These are phyloP conservation scores for Phoma sp. DNA, from an alignment of 2,329 filamentous ascomycete species.

Conservation along the genomic window DNA sequence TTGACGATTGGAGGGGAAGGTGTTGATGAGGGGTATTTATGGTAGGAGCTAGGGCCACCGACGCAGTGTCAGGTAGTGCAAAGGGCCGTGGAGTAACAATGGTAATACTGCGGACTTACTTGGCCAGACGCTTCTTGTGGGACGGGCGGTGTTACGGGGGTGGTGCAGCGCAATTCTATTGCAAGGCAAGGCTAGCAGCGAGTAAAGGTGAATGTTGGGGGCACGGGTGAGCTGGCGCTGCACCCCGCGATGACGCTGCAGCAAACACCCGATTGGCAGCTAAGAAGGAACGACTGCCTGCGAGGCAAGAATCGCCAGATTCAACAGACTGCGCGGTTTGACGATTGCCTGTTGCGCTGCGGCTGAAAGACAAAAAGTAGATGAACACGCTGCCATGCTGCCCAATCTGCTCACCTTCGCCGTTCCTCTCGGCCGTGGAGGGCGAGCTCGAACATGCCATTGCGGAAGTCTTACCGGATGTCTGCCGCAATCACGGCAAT, in stretches of 20 bases:
- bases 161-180: slow-evolving; percentile 25
- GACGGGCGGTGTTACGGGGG: slow-evolving; percentile 31
- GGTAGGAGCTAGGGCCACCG: slow-evolving; percentile 27
- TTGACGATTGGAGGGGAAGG: slow-evolving; percentile 19
- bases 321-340: slow-evolving; percentile 2
- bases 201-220: slow-evolving; percentile 35
- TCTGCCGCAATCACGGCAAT: slow-evolving; percentile 7
- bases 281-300: slow-evolving; percentile 1
- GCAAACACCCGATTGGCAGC: slow-evolving; percentile 35
- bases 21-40: slow-evolving; percentile 24
- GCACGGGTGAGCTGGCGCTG: slow-evolving; percentile 34
- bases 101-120: slow-evolving; percentile 23
- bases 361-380: slow-evolving; percentile 5
- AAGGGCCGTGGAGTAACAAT: slow-evolving; percentile 13
- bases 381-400: slow-evolving; percentile 21
- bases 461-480: slow-evolving; percentile 9
- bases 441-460: slow-evolving; percentile 15
- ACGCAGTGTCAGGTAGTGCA: slow-evolving; percentile 20
- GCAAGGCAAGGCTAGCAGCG: slow-evolving; percentile 18
- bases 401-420: slow-evolving; percentile 23
- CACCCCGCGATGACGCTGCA: slow-evolving; percentile 43
- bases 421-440: slow-evolving; percentile 39
- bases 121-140: slow-evolving; percentile 27
- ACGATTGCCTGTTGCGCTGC: slow-evolving; percentile 6
- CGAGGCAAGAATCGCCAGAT: not conserved